phyloP scores from a whole-genome alignment of 768 basidiomycete species.

The Lactarius hatsudake region DNA sequence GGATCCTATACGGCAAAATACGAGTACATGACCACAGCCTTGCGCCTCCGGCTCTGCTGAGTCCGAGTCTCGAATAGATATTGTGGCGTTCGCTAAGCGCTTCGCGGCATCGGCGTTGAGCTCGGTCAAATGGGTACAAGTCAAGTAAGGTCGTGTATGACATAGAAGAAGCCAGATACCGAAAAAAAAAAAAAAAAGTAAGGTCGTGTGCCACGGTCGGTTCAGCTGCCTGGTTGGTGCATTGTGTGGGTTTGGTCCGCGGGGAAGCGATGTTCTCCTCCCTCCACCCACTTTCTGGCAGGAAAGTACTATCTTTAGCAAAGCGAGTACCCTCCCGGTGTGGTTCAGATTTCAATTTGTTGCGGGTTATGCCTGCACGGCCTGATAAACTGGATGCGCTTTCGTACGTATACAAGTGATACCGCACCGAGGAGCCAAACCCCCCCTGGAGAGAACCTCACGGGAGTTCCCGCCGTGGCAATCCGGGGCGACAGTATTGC shows the following conservation, averaged over 20 bases:
- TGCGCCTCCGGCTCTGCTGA: conserved; percentile 1
- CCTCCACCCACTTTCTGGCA: neutral
- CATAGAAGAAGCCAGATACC: too few relatives aligned
- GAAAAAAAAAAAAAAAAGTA: too few relatives aligned
- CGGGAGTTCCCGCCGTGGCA: neutral
- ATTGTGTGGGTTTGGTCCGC: neutral
- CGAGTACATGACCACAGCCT: neutral
- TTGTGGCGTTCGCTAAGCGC: conserved; percentile 2
- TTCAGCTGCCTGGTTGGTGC: neutral
- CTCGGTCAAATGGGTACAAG: neutral
- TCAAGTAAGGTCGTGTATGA: neutral
- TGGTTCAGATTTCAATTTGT: neutral
- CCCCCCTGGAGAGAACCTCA: too few relatives aligned
- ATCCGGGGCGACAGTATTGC: neutral
- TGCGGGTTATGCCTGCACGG: neutral
- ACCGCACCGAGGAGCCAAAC: neutral
- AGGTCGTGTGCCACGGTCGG: neutral
- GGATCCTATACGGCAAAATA: neutral
- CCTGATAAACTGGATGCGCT: neutral
- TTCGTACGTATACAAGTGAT: neutral
- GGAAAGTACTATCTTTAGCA: neutral
- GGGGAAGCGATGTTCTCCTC: neutral
- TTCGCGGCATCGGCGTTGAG: conserved; percentile 1
- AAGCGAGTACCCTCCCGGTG: too few relatives aligned
- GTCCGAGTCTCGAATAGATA: neutral